Base-by-base conservation (phyloP, 768 basidiomycete species). In the Ramaria rubella region DNA sequence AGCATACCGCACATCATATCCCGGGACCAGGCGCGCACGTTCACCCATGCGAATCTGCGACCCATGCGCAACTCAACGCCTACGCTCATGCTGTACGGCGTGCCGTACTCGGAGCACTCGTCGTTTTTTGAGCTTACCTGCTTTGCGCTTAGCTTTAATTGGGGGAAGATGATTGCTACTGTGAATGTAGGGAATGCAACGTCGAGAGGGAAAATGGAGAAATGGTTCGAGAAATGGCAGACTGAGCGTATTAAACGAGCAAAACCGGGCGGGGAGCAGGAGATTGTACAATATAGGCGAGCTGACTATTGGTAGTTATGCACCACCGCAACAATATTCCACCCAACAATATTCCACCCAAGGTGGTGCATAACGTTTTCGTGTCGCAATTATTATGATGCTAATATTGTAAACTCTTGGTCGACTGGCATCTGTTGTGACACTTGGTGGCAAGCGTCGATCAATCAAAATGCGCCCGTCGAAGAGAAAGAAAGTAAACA, bases 61-160 rank as follows among this genome's bases (percentile, higher is more conserved):
- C 79, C 83, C 21, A 81, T 79, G 63, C 79, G 81, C 43, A 89
- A 88, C 58, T 90, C 91, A 11, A 86, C 85, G 15, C 61, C 81
- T 15, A 70, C 73, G 30, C 69, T 88, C 44, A 86, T 86, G 71
- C 73, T 96, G 42, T 91, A 85, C 64, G 87, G 90, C 52, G 84
- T 90, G 54, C 88, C 85, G 9, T 98, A 98, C 67, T 97, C 94
- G 5, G 96, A 98, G 67, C 95, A 98, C 68, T 92, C 90, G 30
- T 93, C 90, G 31, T 97, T 97, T 70, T 90, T 90, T 63, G 95
- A 98, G 70, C 75, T 95, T 60, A 95, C 93, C 11, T 94, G 92
- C 68, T 97, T 97, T 68, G 92, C 93, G 4, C 79, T 97, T 71
- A 92, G 90, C 19, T 76, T 93, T 42, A 81, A 82, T 60, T 95